Base-by-base conservation (phyloP, 106 monocot genomes). In the Allium sativum region DNA sequence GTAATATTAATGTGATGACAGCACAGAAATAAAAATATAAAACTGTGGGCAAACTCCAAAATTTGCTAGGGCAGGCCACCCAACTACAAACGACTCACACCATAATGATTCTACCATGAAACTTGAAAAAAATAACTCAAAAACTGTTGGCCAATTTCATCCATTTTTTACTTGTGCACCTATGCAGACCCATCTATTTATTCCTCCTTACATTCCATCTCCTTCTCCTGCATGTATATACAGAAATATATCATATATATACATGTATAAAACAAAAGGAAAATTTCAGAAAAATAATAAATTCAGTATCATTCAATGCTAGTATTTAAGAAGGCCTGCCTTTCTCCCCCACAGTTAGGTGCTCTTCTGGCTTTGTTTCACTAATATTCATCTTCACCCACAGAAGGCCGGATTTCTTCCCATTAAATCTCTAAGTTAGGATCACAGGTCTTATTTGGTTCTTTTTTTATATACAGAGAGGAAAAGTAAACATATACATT, bases 101-200 rank as follows among this genome's bases (percentile, higher is more conserved):
- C 58, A 22, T 7, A 12, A 53, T 16, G 7, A 15, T 1, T 18
- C 15, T 7, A n/a, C 7, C 8, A 53, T 12, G 18, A 8, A 53
- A 53, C 15, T 53, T n/a, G 53, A 56, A 56, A 56, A 18, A 21
- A 19, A 18, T 21, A 21, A 22, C 55, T 7, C 17, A 18, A 18
- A 56, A 56, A 56, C 55, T 20, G 55, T 56, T 56, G 55, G 55
- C 55, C 55, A 56, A 56, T 56, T 56, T 56, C 19, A 56, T 56
- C 55, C 22, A 21, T 12, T 56, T 10, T 21, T 10, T 56, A 19
- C 22, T 8, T 21, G 8, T 53, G 3, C 55, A 9, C 10, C 1
- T 1, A 2, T 20, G 6, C 18, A 10, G 9, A 7, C 55, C 21
- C 18, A 7, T 56, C 55, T 56, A 4, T 20, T 21, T 17, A 10